Evolutionary conservation across 2,329 filamentous ascomycete species (phyloP).

Genomic region (Fusarium piperis): DNA sequence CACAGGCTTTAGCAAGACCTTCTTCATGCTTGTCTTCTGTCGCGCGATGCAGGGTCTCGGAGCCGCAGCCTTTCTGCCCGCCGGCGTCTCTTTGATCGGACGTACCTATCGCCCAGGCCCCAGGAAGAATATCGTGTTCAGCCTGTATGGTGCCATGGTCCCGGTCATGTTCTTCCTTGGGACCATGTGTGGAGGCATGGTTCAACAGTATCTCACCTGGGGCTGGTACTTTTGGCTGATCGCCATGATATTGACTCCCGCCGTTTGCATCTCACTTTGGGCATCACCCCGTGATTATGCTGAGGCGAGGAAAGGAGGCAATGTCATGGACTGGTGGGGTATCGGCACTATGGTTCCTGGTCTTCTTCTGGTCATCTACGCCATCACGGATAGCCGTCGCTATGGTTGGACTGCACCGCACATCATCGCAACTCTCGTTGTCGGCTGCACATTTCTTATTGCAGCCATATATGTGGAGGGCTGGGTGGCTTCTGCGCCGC

Average conservation of each 20-base stretch:
- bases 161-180: constrained; percentile 68
- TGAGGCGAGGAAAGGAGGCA: constrained; percentile 42
- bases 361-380: constrained; percentile 72
- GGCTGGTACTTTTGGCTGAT: constrained; percentile 77
- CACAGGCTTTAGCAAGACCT: constrained; percentile 70
- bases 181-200: constrained; percentile 71
- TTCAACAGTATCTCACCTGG: constrained; percentile 68
- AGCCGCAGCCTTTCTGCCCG: constrained; percentile 73
- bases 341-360: constrained; percentile 63
- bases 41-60: constrained; percentile 76
- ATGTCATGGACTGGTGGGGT: constrained; percentile 71
- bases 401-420: constrained; percentile 72
- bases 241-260: constrained; percentile 48
- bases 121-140: constrained; percentile 72
- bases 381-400: constrained; percentile 72
- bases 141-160: constrained; percentile 65
- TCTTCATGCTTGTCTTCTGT: constrained; percentile 73
- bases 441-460: constrained; percentile 64
- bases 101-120: constrained; percentile 73
- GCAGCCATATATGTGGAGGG: constrained; percentile 71
- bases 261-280: constrained; percentile 58
- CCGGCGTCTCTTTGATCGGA: constrained; percentile 73
- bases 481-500: constrained; percentile 67
- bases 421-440: constrained; percentile 66
- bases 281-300: constrained; percentile 50